phyloP scores from a whole-genome alignment of 768 basidiomycete species.

The Termitomyces sp. region DNA sequence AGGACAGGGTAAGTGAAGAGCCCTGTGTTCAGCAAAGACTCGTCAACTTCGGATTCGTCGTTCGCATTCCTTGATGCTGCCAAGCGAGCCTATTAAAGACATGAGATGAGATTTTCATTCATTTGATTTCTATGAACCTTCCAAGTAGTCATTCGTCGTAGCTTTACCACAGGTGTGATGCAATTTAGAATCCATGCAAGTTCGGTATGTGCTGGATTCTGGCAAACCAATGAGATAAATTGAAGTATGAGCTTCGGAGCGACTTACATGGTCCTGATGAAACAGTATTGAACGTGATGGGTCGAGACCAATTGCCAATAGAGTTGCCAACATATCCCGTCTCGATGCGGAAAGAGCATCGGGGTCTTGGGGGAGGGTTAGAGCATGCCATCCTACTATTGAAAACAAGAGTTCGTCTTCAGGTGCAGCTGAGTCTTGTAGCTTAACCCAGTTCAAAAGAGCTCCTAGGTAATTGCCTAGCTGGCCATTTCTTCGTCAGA shows the following conservation, averaged over 20 bases:
- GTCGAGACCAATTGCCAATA: conserved; percentile 85
- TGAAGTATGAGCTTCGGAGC: background rate
- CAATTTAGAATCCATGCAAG: conserved; percentile 90
- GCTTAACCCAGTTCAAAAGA: conserved; percentile 80
- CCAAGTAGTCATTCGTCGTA: conserved; percentile 95
- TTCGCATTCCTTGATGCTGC: conserved; percentile 72
- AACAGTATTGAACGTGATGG: conserved; percentile 73
- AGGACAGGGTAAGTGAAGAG: conserved; percentile 91
- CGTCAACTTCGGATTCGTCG: conserved; percentile 75
- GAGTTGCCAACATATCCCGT: conserved; percentile 73
- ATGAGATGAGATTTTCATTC: background rate
- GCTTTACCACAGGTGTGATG: conserved; percentile 74
- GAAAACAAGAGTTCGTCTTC: conserved; percentile 75
- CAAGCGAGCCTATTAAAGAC: conserved; percentile 58
- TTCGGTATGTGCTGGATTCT: conserved; percentile 86
- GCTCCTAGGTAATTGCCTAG: conserved; percentile 94
- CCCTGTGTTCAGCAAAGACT: conserved; percentile 78
- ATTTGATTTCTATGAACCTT: conserved; percentile 52
- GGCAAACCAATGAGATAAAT: background rate
- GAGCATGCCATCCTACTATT: conserved; percentile 91
- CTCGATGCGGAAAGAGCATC: conserved; percentile 55
- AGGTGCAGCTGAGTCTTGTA: conserved; percentile 59
- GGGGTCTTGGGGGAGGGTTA: conserved; percentile 90
- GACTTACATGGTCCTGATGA: conserved; percentile 83
- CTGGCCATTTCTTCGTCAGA: conserved; percentile 35